Evolutionary conservation across 768 basidiomycete species (phyloP), one percentile per base, ranked within the genome.

Genomic region (Scleroderma bovista): DNA sequence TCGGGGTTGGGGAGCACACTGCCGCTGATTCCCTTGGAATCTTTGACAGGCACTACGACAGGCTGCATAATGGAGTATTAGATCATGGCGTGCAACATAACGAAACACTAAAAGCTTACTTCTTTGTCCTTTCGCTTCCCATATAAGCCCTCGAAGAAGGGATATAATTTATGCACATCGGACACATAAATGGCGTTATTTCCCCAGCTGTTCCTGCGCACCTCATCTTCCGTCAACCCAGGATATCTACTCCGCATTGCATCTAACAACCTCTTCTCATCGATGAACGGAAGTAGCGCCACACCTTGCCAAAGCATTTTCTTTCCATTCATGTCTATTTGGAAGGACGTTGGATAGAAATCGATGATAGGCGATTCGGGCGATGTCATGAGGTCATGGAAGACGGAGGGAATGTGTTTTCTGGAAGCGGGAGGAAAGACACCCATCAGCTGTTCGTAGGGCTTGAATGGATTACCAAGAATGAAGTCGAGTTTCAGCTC

Each of bases 291-390:
- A 19, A 99, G 74, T 9, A 99, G 73, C 0, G 96, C 94, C 49
- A 99, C 93, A 47, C 96, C 96, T 68, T 99, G 95, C 96, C 96
- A 99, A 7, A 89, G 77, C 94, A 98, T 97, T 70, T 88, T 90
- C 73, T 98, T 98, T 51, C 96, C 96, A 62, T 99, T 99, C 96
- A 99, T 99, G 68, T 99, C 96, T 61, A 98, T 86, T 58, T 94
- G 83, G 66, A 99, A 99, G 15, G 86, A 81, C 0, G 75, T 55
- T 1, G 95, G 95, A 69, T 98, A 98, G 72, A 97, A 98, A 61
- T 98, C 94, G 52, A 92, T 81, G 67, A 98, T 97, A 8, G 93
- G 91, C 0, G 94, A 97, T 29, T 86, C 80, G 43, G 84, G 78
- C 3, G 88, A 81, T 3, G 74, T 79, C 96, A 99, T 99, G 34